A percentile compares a stretch with the other conserved stretches of the same genome.
Conservation (phyloP, 1,284 basidiomycete genomes). For the Austroboletus rostrupii region DNA sequence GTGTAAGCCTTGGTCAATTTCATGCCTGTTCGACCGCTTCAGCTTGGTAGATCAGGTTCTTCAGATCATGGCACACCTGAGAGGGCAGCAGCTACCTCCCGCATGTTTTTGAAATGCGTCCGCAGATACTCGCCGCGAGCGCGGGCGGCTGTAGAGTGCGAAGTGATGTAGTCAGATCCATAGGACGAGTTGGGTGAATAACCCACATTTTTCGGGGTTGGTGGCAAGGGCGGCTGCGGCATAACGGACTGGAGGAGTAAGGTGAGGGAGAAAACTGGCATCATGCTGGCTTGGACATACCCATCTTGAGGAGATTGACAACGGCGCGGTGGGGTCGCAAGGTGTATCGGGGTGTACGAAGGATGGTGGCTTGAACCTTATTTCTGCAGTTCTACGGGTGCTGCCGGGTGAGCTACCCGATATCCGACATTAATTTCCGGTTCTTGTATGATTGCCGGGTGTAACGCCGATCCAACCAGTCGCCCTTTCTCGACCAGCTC, state of each 20-base stretch:
- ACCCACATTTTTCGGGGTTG: conserved; percentile 92
- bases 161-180: conserved; percentile 13
- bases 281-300: conserved; percentile 19
- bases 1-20: conserved; percentile 94
- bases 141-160: conserved; percentile 64
- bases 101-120: conserved; percentile 99
- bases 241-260: conserved; percentile 73
- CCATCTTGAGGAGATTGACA: conserved; percentile 34
- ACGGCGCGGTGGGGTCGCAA: conserved; percentile 3
- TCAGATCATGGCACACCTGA: conserved; percentile 52
- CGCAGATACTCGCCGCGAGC: conserved; percentile 96
- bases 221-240: conserved; percentile 79
- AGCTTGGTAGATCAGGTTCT: background rate
- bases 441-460: background rate
- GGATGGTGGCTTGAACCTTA: conserved; percentile 34
- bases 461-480: background rate
- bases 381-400: conserved; percentile 29
- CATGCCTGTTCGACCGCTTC: conserved; percentile 56
- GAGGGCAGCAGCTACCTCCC: conserved; percentile 87
- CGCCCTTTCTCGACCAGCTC: conserved; percentile 1
- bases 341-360: background rate
- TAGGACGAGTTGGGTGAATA: background rate
- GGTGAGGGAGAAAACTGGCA: background rate
- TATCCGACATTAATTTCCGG: background rate
- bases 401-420: conserved; percentile 18